Conservation (phyloP, 352 stramenopile species). For the Aphanomyces stellatus region DNA sequence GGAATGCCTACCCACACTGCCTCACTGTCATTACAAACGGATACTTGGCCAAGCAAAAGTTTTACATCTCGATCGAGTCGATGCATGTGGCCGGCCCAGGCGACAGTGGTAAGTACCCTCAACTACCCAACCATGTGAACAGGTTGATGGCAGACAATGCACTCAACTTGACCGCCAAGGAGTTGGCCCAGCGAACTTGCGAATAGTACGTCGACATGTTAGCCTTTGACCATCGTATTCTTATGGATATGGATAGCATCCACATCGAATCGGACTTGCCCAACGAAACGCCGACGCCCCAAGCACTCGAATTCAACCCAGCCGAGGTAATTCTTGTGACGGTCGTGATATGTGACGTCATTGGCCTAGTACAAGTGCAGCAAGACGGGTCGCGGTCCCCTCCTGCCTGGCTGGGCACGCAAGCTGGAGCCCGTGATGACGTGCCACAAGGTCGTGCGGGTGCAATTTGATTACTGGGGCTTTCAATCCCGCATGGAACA, state of each 20-base stretch:
- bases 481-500: constrained; percentile 77
- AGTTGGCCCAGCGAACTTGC: constrained; percentile 65
- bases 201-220: constrained; percentile 43
- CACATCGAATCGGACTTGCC: constrained; percentile 67
- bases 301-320: constrained; percentile 46
- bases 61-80: constrained; percentile 81
- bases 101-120: constrained; percentile 24
- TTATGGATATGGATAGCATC: constrained; percentile 30
- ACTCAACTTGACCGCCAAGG: constrained; percentile 49
- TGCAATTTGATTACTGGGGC: constrained; percentile 86
- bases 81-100: constrained; percentile 52
- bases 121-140: neutral
- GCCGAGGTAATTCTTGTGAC: too few species aligned
- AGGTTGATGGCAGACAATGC: constrained; percentile 39
- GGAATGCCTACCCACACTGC: constrained; percentile 83
- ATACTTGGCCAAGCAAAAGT: constrained; percentile 81
- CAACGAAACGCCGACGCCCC: constrained; percentile 52
- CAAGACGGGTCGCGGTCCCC: constrained; percentile 62
- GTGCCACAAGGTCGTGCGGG: constrained; percentile 78
- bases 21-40: constrained; percentile 80
- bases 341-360: too few species aligned
- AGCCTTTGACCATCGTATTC: neutral
- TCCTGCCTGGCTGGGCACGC: constrained; percentile 55
- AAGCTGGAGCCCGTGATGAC: constrained; percentile 73
- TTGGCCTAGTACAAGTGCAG: constrained; percentile 34